Conservation (phyloP, 371 early-diverging fungal genomes). For the Gilbertella persicaria region DNA sequence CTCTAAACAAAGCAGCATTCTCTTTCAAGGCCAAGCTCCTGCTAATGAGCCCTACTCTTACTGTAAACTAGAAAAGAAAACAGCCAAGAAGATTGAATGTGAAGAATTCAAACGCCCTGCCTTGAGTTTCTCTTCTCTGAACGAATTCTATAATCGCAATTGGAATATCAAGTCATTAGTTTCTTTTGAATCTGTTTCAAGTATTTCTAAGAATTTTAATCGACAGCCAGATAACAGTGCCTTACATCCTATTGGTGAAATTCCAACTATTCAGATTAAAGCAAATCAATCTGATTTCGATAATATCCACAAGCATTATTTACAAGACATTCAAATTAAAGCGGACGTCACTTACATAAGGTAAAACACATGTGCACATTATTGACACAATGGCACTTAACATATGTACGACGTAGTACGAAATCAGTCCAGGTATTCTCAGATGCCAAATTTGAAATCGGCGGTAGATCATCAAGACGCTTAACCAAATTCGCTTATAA, state of each 20-base stretch:
- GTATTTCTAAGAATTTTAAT: constrained; percentile 10
- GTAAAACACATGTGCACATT: constrained; percentile 9
- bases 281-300: constrained; percentile 21
- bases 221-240: constrained; percentile 8
- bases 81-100: constrained; percentile 5
- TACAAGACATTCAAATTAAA: constrained; percentile 22
- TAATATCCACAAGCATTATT: constrained; percentile 23
- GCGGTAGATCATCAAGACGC: constrained; percentile 34
- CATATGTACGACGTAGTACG: constrained; percentile 21
- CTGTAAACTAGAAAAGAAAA: constrained; percentile 12
- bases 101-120: constrained; percentile 14
- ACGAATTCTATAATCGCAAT: constrained; percentile 24
- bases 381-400: neutral
- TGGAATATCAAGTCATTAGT: constrained; percentile 12
- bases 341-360: constrained; percentile 34
- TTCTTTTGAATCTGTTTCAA: constrained; percentile 2
- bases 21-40: constrained; percentile 21
- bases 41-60: constrained; percentile 14
- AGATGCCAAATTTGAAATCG: constrained; percentile 24
- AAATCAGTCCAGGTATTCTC: constrained; percentile 20
- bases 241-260: constrained; percentile 29
- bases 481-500: constrained; percentile 38
- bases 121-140: neutral
- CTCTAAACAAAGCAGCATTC: constrained; percentile 9
- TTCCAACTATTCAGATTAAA: constrained; percentile 33